phyloP scores from a whole-genome alignment of 2,329 filamentous ascomycete genomes.

The Ophiostoma quercus region DNA sequence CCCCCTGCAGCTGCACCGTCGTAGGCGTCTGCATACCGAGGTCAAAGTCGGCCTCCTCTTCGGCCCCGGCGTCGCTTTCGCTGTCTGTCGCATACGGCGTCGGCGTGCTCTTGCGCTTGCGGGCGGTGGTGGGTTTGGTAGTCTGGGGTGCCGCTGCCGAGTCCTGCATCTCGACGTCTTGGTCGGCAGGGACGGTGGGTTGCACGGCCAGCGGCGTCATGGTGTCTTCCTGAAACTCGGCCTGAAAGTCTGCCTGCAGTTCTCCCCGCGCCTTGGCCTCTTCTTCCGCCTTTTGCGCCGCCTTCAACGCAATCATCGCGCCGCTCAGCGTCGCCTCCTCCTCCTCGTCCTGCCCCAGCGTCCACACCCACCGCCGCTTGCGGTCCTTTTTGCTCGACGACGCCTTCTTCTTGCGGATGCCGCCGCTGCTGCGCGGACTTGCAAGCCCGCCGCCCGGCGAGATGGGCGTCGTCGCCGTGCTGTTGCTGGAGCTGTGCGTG shows the following conservation, averaged over 20 bases:
- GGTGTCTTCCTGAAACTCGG: not conserved
- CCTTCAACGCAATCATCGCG: constrained; percentile 29
- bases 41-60: constrained; percentile 19
- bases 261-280: not conserved
- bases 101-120: constrained; percentile 27
- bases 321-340: constrained; percentile 40
- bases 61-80: constrained; percentile 17
- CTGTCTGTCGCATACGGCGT: constrained; percentile 23
- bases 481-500: constrained; percentile 38
- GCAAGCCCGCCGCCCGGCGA: constrained; percentile 29
- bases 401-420: constrained; percentile 49
- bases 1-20: constrained; percentile 21
- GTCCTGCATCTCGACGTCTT: constrained; percentile 21
- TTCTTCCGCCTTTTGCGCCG: constrained; percentile 27
- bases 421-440: constrained; percentile 39
- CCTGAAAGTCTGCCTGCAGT: not conserved
- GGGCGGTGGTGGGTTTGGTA: not conserved
- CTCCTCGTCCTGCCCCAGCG: constrained; percentile 52
- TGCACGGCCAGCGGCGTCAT: constrained; percentile 19
- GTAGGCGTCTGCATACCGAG: constrained; percentile 24
- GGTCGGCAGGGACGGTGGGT: not conserved
- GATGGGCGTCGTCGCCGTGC: constrained; percentile 26
- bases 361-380: constrained; percentile 62
- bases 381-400: constrained; percentile 51
- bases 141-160: not conserved